phyloP scores from a whole-genome alignment of 805 yeast genomes.

The Wickerhamiella brachini region DNA sequence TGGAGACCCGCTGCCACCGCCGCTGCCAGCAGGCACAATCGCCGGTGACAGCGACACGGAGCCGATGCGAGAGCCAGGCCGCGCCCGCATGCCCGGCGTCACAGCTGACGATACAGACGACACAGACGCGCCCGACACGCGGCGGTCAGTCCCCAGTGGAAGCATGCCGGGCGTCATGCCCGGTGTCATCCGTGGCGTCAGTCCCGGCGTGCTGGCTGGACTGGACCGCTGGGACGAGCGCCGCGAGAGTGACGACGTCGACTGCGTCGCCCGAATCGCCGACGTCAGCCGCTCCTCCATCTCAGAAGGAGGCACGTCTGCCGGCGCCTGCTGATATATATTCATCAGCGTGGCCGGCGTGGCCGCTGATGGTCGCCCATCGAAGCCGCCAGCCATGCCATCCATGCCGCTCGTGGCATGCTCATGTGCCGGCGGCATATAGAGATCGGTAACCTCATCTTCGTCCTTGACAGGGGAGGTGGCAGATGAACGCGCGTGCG shows the following conservation, averaged over 20 bases:
- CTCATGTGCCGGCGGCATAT: neutral
- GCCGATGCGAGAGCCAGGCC: neutral
- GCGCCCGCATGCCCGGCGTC: neutral
- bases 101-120: neutral
- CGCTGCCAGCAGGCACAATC: neutral
- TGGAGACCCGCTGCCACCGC: neutral
- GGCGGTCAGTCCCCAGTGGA: neutral
- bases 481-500: neutral
- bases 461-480: slow-evolving; percentile 1
- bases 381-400: neutral
- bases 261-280: neutral
- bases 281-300: slow-evolving; percentile 1
- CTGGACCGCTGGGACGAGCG: neutral
- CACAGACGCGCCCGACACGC: neutral
- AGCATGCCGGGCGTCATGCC: neutral
- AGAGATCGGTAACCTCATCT: neutral
- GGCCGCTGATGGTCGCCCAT: neutral
- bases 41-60: slow-evolving; percentile 1
- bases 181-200: neutral
- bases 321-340: neutral
- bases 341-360: slow-evolving; percentile 2
- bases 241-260: neutral
- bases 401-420: no score
- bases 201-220: neutral
- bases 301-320: neutral